Conservation (phyloP, 202 grass and related monocot genomes). For the Eragrostis tef region DNA sequence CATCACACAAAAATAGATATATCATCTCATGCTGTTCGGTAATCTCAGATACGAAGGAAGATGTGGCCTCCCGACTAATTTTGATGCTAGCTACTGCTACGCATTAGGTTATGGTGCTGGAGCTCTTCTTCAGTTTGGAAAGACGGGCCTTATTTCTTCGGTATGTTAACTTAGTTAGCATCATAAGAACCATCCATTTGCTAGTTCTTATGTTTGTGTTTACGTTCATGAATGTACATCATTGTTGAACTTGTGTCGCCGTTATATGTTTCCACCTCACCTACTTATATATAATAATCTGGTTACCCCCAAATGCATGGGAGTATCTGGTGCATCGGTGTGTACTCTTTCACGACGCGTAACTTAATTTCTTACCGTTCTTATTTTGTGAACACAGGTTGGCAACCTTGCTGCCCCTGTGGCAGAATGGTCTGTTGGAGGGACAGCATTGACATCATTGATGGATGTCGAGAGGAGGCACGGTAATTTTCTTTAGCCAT, state of each 20-base stretch:
- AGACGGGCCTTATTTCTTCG: constrained; percentile 94
- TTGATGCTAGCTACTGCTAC: constrained; percentile 94
- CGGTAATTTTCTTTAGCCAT: constrained; percentile 70
- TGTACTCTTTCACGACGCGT: not conserved
- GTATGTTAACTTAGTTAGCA: constrained; percentile 47
- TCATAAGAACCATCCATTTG: not conserved
- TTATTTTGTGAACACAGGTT: constrained; percentile 59
- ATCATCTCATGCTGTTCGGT: constrained; percentile 29
- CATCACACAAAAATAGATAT: too few species aligned
- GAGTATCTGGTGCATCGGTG: not conserved
- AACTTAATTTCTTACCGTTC: not conserved
- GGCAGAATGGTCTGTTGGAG: constrained; percentile 92
- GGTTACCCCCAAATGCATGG: not conserved
- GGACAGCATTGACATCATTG: constrained; percentile 90
- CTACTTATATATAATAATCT: too few species aligned
- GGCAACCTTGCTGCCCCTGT: constrained; percentile 85
- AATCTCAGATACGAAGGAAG: constrained; percentile 91
- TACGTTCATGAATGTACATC: not conserved
- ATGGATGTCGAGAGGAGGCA: constrained; percentile 99
- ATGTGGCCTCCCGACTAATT: constrained; percentile 92
- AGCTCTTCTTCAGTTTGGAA: constrained; percentile 78
- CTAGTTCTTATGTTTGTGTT: too few species aligned
- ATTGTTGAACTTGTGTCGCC: constrained; percentile 7
- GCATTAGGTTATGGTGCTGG: constrained; percentile 85
- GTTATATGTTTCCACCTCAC: not conserved